These are phyloP conservation scores for Mycena latifolia DNA, from an alignment of 768 basidiomycete species.

Conservation along the genomic window DNA sequence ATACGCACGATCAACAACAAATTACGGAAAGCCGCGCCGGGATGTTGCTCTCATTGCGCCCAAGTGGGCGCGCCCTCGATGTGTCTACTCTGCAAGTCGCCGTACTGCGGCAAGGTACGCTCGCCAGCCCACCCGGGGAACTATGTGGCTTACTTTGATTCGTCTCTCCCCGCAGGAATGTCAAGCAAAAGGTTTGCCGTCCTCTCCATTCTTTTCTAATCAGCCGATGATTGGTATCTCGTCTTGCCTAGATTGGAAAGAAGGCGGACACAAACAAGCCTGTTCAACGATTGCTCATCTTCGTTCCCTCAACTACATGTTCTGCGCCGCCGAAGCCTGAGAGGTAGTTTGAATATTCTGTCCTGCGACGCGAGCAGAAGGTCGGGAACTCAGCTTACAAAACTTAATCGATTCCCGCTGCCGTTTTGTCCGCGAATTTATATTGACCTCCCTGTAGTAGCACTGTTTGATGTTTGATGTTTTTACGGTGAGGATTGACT, in stretches of 20 bases:
- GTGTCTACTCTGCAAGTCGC: slow-evolving; percentile 22
- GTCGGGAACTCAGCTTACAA: too few relatives aligned
- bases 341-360: too few relatives aligned
- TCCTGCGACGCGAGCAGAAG: too few relatives aligned
- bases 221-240: background rate
- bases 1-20: slow-evolving; percentile 21
- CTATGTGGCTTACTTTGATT: slow-evolving; percentile 2
- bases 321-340: background rate
- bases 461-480: too few relatives aligned
- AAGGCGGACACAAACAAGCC: slow-evolving; percentile 21
- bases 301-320: slow-evolving; percentile 22
- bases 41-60: slow-evolving; percentile 18
- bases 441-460: too few relatives aligned
- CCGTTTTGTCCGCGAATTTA: too few relatives aligned
- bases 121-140: background rate
- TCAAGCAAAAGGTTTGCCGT: slow-evolving; percentile 16
- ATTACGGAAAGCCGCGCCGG: slow-evolving; percentile 15
- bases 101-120: slow-evolving; percentile 15
- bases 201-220: background rate
- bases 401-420: too few relatives aligned
- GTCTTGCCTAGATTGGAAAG: slow-evolving; percentile 21
- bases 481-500: too few relatives aligned
- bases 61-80: slow-evolving; percentile 5
- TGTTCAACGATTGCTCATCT: slow-evolving; percentile 15
- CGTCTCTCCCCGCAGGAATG: slow-evolving; percentile 9